Percentiles rank a stretch among this genome's conserved stretches.
Conservation (phyloP, 78 protist species). For the Goniomonas avonlea region DNA sequence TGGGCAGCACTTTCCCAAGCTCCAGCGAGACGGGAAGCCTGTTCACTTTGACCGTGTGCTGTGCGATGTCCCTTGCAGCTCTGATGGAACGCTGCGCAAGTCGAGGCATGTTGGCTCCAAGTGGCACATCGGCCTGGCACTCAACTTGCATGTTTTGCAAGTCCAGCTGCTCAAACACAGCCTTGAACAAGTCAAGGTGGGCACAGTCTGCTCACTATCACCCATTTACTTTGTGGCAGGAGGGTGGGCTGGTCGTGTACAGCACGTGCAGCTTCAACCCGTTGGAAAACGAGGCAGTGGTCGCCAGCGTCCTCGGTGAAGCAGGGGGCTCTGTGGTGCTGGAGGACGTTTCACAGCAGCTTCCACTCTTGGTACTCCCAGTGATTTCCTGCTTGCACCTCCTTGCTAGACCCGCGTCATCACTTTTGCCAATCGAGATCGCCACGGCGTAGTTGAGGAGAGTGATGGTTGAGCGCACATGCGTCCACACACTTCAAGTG, state of each 20-base stretch:
- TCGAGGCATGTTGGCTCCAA: slow-evolving; percentile 67
- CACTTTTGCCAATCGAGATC: too few species aligned
- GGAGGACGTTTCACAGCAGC: too few species aligned
- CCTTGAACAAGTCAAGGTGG: slow-evolving; percentile 60
- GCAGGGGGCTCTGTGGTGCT: too few species aligned
- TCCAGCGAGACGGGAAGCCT: neutral
- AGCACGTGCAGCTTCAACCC: slow-evolving; percentile 97
- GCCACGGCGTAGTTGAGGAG: too few species aligned
- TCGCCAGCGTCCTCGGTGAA: slow-evolving; percentile 71
- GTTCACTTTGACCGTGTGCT: slow-evolving; percentile 42
- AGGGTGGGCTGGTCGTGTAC: slow-evolving; percentile 90
- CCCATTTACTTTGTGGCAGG: too few species aligned
- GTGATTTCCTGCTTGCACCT: too few species aligned
- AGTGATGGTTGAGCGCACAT: too few species aligned
- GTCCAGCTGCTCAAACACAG: slow-evolving; percentile 36
- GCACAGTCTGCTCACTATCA: too few species aligned
- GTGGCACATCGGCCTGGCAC: slow-evolving; percentile 57
- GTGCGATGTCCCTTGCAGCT: slow-evolving; percentile 65
- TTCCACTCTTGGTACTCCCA: too few species aligned
- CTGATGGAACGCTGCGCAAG: slow-evolving; percentile 82
- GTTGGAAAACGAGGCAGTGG: slow-evolving; percentile 94
- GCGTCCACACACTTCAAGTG: too few species aligned
- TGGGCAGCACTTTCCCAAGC: slow-evolving; percentile 57
- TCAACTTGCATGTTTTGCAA: slow-evolving; percentile 42
- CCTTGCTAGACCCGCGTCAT: too few species aligned